Evolutionary conservation across 2,329 filamentous ascomycete genomes (phyloP).

Genomic region (Ophidiomyces ophidiicola): DNA sequence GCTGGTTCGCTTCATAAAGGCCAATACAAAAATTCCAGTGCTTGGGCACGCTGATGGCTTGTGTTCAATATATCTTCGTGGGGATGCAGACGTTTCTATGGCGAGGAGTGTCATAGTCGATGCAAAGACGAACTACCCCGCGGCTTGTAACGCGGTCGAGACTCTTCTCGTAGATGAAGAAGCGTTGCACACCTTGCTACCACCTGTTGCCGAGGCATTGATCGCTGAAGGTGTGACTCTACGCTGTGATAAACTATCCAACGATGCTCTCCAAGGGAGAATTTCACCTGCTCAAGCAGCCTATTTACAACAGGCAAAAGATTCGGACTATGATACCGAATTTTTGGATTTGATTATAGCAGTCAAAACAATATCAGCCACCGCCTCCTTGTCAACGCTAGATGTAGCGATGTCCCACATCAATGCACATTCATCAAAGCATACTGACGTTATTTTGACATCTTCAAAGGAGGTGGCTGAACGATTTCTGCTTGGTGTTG

Average conservation of each 20-base stretch:
- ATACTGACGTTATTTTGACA: conserved; percentile 87
- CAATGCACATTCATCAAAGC: conserved; percentile 81
- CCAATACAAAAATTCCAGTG: conserved; percentile 84
- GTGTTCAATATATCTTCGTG: conserved; percentile 74
- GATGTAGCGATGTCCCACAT: conserved; percentile 73
- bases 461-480: conserved; percentile 55
- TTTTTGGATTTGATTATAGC: conserved; percentile 77
- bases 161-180: conserved; percentile 72
- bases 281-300: conserved; percentile 34
- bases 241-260: conserved; percentile 62
- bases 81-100: conserved; percentile 59
- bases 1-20: conserved; percentile 79
- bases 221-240: conserved; percentile 66
- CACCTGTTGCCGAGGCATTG: conserved; percentile 60
- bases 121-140: conserved; percentile 87
- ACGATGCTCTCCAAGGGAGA: conserved; percentile 45
- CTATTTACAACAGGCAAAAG: conserved; percentile 52
- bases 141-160: conserved; percentile 90
- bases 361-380: conserved; percentile 58
- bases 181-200: conserved; percentile 55
- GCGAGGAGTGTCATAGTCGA: conserved; percentile 71
- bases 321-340: conserved; percentile 73
- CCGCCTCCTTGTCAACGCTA: conserved; percentile 32
- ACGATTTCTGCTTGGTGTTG: conserved; percentile 70
- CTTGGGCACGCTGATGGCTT: conserved; percentile 92